Percentiles rank a stretch among this genome's conserved stretches.
These are phyloP conservation scores for Xylariomycetidae sp. DNA, from an alignment of 2,329 filamentous ascomycete species.

Conservation along the genomic window DNA sequence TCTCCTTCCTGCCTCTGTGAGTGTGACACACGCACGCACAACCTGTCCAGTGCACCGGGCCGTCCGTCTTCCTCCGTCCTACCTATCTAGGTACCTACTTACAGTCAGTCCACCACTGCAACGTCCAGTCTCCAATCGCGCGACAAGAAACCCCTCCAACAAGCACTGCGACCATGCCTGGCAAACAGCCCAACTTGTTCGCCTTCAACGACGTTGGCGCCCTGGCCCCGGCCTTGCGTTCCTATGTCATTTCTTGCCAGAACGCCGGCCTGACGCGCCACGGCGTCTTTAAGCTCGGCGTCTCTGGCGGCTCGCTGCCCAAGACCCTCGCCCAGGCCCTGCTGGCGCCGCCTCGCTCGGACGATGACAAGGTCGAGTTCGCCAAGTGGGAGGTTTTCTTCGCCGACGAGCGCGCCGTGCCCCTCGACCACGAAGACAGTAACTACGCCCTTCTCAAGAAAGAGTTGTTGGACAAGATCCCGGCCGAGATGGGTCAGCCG, in stretches of 20 bases:
- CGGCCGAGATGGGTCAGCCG: constrained; percentile 57
- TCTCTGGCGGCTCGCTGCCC: constrained; percentile 90
- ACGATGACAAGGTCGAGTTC: constrained; percentile 65
- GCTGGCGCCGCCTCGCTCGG: constrained; percentile 46
- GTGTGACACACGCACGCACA: too few relatives aligned
- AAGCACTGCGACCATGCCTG: constrained; percentile 35
- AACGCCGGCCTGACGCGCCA: constrained; percentile 75
- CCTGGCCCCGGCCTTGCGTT: constrained; percentile 71
- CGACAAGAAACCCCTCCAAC: neutral
- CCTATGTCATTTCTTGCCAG: constrained; percentile 78
- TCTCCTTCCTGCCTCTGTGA: neutral
- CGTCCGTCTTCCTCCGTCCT: too few relatives aligned
- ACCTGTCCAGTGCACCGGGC: too few relatives aligned
- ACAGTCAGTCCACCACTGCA: too few relatives aligned
- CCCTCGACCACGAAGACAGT: constrained; percentile 86
- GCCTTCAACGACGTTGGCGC: constrained; percentile 64
- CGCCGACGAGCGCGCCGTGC: constrained; percentile 92
- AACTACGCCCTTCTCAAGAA: constrained; percentile 86
- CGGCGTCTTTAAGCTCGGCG: constrained; percentile 79
- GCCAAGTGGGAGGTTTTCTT: constrained; percentile 97
- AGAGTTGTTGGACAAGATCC: constrained; percentile 85
- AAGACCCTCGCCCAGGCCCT: constrained; percentile 81
- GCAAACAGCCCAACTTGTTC: constrained; percentile 66
- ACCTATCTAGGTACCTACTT: too few relatives aligned
- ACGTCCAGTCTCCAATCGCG: too few relatives aligned